Conservation (phyloP, 768 basidiomycete species). For the Tricholoma terreum region DNA sequence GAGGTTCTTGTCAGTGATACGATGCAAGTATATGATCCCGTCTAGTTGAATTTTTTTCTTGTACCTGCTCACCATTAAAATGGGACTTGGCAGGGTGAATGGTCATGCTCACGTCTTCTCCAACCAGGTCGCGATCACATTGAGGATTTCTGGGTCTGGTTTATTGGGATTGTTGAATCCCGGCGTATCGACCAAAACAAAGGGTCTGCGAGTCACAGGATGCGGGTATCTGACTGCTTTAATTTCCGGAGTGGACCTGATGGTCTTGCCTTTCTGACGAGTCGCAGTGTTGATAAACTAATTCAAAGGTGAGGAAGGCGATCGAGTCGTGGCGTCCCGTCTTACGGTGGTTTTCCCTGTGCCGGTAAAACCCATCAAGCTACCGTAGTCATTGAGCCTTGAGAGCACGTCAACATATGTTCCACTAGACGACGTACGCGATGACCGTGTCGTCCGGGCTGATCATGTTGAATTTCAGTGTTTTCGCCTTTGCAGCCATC, state of each 20-base stretch:
- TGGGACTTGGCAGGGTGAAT: not conserved
- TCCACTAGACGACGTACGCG: constrained; percentile 6
- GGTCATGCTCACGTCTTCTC: constrained; percentile 12
- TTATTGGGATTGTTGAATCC: constrained; percentile 22
- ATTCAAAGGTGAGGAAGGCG: not conserved
- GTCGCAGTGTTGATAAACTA: constrained; percentile 26
- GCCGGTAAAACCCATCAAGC: constrained; percentile 19
- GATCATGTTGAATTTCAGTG: not conserved
- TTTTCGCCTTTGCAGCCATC: not conserved
- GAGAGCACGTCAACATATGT: not conserved
- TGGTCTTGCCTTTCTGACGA: constrained; percentile 13
- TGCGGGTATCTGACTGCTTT: constrained; percentile 16
- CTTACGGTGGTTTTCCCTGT: constrained; percentile 20
- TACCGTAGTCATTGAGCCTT: not conserved
- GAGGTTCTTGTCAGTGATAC: constrained; percentile 37
- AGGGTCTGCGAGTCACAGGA: constrained; percentile 12
- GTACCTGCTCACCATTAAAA: constrained; percentile 16
- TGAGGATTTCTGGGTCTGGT: constrained; percentile 18
- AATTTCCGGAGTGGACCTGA: constrained; percentile 18
- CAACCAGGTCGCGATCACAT: constrained; percentile 21
- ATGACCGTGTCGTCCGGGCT: constrained; percentile 10
- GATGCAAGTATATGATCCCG: constrained; percentile 30
- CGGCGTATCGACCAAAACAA: too few species aligned
- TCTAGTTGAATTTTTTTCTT: constrained; percentile 21
- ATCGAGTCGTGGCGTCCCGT: not conserved